phyloP scores from a whole-genome alignment of 257 asterid genomes.

The Ilex aquifolium region DNA sequence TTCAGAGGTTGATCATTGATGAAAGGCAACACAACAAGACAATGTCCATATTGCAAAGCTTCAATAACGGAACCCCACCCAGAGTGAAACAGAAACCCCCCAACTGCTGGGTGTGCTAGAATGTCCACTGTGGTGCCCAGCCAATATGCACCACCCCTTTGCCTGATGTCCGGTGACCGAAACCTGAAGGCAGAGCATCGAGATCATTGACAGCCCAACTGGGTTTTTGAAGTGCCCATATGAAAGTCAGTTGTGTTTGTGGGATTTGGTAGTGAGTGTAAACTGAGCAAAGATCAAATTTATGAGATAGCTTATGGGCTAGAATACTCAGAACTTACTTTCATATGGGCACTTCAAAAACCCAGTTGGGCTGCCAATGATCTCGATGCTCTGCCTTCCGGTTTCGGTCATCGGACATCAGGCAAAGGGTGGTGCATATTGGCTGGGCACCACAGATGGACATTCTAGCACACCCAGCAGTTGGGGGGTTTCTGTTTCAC shows the following conservation, averaged over 20 bases:
- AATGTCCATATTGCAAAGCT: constrained; percentile 17
- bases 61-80: constrained; percentile 34
- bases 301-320: constrained; percentile 26
- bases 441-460: constrained; percentile 48
- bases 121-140: constrained; percentile 43
- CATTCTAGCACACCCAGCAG: constrained; percentile 30
- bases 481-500: constrained; percentile 25
- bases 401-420: background rate
- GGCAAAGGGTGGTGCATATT: constrained; percentile 21
- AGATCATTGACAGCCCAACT: constrained; percentile 11
- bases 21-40: constrained; percentile 27
- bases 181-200: constrained; percentile 13
- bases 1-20: constrained; percentile 29
- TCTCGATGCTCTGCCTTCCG: constrained; percentile 2
- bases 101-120: constrained; percentile 31
- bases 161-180: background rate
- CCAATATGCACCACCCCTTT: constrained; percentile 32
- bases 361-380: constrained; percentile 10
- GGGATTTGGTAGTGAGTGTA: constrained; percentile 17
- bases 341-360: constrained; percentile 18
- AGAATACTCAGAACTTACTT: constrained; percentile 21
- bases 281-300: constrained; percentile 12
- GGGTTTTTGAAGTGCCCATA: too few species aligned
- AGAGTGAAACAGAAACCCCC: constrained; percentile 22
- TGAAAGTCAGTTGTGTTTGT: constrained; percentile 17